phyloP scores from a whole-genome alignment of 768 basidiomycete genomes.

The Leucosporidium scottii region DNA sequence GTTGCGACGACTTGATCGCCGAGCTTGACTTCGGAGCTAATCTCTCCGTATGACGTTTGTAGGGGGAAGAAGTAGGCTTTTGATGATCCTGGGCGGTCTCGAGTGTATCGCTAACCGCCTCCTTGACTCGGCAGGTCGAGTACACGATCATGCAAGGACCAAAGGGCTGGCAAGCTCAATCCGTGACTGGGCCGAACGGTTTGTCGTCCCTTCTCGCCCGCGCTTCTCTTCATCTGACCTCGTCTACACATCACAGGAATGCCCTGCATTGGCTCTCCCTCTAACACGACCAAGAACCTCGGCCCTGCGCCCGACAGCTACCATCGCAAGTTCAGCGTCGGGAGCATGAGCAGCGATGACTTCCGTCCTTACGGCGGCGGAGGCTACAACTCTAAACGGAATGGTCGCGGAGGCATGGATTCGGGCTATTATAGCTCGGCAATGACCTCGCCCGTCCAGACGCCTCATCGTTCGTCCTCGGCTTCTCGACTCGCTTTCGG shows the following conservation, averaged over 20 bases:
- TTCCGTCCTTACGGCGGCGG: background rate
- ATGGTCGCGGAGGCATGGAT: background rate
- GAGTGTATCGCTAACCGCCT: too few relatives aligned
- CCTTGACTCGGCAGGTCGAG: conserved; percentile 4
- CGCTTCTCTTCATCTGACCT: too few relatives aligned
- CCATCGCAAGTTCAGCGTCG: background rate
- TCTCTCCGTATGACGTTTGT: too few relatives aligned
- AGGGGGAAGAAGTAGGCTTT: too few relatives aligned
- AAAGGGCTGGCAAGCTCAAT: conserved; percentile 27
- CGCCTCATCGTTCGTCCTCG: background rate
- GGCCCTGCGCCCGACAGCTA: background rate
- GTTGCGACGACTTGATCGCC: background rate
- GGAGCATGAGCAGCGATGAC: background rate
- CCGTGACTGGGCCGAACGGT: conserved; percentile 20
- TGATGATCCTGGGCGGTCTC: too few relatives aligned
- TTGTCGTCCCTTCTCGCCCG: background rate
- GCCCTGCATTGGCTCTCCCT: conserved; percentile 21
- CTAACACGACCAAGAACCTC: background rate
- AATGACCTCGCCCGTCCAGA: background rate
- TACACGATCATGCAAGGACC: conserved; percentile 10
- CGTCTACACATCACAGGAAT: background rate
- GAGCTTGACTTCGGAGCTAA: too few relatives aligned
- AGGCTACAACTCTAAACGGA: background rate
- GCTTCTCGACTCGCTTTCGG: background rate
- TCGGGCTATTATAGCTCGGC: background rate